phyloP scores from a whole-genome alignment of 768 basidiomycete genomes.

The Tulasnella sp. region DNA sequence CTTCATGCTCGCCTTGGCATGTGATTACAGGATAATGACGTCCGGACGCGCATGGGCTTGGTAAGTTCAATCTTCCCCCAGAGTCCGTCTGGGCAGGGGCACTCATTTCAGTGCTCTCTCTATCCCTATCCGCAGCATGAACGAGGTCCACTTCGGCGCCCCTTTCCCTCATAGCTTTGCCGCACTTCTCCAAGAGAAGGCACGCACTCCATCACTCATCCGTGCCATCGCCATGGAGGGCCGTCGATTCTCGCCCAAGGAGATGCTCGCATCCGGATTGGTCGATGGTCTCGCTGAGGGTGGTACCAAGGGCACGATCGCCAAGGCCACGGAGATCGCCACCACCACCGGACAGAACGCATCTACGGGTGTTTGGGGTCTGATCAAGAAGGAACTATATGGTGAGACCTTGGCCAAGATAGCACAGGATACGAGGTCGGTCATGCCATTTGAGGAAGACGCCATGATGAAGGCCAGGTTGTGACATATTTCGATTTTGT shows the following conservation, averaged over 20 bases:
- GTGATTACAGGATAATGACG: slow-evolving; percentile 29
- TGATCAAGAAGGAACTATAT: slow-evolving; percentile 18
- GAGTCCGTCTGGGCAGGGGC: too few species aligned
- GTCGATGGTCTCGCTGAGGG: slow-evolving; percentile 30
- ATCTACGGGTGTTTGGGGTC: slow-evolving; percentile 18
- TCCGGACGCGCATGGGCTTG: slow-evolving; percentile 27
- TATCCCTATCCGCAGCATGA: slow-evolving; percentile 27
- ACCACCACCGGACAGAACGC: slow-evolving; percentile 10
- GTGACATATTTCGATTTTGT: background rate
- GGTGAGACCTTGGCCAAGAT: background rate
- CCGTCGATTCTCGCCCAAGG: slow-evolving; percentile 29
- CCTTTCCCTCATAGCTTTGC: slow-evolving; percentile 30
- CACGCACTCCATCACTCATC: slow-evolving; percentile 24
- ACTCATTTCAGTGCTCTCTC: too few species aligned
- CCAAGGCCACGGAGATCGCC: slow-evolving; percentile 18
- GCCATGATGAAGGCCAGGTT: slow-evolving; percentile 7
- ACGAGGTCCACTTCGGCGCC: slow-evolving; percentile 34
- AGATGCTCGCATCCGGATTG: slow-evolving; percentile 25
- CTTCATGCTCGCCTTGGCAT: slow-evolving; percentile 31
- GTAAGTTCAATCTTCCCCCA: background rate
- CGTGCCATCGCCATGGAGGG: slow-evolving; percentile 29
- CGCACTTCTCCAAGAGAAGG: slow-evolving; percentile 25
- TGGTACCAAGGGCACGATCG: slow-evolving; percentile 17
- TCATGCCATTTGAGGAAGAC: slow-evolving; percentile 15
- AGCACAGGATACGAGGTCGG: background rate